Conservation (phyloP, 2,329 filamentous ascomycete species). For the Aspergillus oerlinghausenensis region DNA sequence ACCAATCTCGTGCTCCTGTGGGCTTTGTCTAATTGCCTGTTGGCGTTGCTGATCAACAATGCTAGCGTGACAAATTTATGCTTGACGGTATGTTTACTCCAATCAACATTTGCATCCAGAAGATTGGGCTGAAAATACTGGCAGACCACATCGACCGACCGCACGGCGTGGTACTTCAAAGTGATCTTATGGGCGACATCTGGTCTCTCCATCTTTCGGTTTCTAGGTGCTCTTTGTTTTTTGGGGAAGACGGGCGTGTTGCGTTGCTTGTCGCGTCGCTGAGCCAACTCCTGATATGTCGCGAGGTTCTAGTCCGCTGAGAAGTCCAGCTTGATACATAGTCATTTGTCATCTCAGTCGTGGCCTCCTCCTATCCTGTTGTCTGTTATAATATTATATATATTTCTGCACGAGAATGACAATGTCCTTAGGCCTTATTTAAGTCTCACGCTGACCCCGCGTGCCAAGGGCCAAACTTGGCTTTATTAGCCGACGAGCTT, state of each 20-base stretch:
- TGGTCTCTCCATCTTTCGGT: constrained; percentile 75
- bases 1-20: constrained; percentile 90
- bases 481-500: too few species aligned
- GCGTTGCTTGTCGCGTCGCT: constrained; percentile 88
- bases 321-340: too few species aligned
- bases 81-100: constrained; percentile 67
- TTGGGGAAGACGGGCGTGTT: constrained; percentile 89
- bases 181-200: constrained; percentile 87
- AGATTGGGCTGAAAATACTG: constrained; percentile 2
- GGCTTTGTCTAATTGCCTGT: constrained; percentile 88
- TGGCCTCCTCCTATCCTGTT: too few species aligned
- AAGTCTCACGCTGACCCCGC: too few species aligned
- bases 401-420: too few species aligned
- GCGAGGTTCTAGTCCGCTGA: too few species aligned
- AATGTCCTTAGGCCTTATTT: too few species aligned
- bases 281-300: constrained; percentile 6
- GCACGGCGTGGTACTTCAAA: constrained; percentile 90
- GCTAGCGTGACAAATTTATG: constrained; percentile 79
- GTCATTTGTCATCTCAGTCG: too few species aligned
- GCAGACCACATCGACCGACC: constrained; percentile 62
- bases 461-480: too few species aligned
- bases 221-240: constrained; percentile 92
- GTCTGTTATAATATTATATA: too few species aligned
- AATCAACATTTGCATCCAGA: background rate
- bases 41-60: constrained; percentile 85